A percentile compares a stretch with the other conserved stretches of the same genome.
Evolutionary conservation across 208 protist genomes (phyloP).

Genomic region (Zelonia costaricensis): DNA sequence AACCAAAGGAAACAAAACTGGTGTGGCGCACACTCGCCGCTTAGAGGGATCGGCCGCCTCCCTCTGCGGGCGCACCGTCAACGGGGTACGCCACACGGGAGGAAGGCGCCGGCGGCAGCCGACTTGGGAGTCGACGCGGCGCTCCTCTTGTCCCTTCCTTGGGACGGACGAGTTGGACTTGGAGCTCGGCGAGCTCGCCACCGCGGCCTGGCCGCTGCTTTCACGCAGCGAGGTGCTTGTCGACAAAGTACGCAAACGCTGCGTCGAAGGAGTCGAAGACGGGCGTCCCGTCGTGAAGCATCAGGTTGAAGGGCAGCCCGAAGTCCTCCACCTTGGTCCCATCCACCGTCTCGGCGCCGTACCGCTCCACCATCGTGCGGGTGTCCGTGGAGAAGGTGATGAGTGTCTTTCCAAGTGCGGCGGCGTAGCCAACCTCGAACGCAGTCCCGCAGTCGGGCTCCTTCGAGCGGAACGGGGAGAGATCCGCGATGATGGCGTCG

Average conservation of each 20-base stretch:
- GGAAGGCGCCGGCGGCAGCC: no score
- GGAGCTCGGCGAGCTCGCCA: no score
- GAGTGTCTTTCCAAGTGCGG: constrained; percentile 64
- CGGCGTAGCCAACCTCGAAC: constrained; percentile 85
- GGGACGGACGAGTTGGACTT: no score
- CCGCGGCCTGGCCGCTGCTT: no score
- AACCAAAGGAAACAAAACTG: no score
- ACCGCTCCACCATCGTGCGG: constrained; percentile 64
- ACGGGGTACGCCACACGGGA: no score
- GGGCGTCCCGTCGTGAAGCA: constrained; percentile 58
- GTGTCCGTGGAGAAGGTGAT: constrained; percentile 61
- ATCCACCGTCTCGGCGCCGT: constrained; percentile 48
- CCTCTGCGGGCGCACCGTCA: no score
- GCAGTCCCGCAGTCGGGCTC: constrained; percentile 81
- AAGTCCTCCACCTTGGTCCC: constrained; percentile 69
- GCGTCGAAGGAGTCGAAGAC: constrained; percentile 72
- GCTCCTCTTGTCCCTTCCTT: no score
- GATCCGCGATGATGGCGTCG: constrained; percentile 81
- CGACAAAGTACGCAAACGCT: constrained; percentile 55
- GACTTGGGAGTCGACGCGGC: no score
- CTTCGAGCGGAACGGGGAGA: constrained; percentile 78
- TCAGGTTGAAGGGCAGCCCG: constrained; percentile 79
- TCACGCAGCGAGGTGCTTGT: constrained; percentile 5
- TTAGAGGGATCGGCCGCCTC: no score
- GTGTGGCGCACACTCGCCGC: no score